Evolutionary conservation across 176 grass and related monocot genomes (phyloP).

Genomic region (Canna indica): DNA sequence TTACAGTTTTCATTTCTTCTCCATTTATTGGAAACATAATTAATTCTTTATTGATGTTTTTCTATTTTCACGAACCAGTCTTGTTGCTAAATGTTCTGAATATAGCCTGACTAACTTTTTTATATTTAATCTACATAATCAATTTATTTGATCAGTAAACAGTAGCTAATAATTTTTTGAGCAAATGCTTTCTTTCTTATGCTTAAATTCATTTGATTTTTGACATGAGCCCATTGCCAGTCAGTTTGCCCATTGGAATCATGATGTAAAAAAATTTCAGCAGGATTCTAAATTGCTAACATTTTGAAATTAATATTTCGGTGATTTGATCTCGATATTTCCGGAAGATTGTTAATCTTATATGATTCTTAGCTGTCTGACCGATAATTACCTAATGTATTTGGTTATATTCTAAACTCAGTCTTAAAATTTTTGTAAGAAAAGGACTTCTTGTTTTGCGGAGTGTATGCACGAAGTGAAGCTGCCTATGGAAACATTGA

Average conservation of each 20-base stretch:
- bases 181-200: neutral
- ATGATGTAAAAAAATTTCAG: too few species aligned
- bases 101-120: neutral
- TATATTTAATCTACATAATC: neutral
- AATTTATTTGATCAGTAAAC: neutral
- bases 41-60: neutral
- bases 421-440: slow-evolving; percentile 5
- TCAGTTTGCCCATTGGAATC: too few species aligned
- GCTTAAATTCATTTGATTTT: neutral
- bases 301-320: too few species aligned
- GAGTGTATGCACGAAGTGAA: slow-evolving; percentile 80
- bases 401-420: neutral
- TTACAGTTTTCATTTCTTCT: neutral
- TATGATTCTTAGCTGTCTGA: neutral
- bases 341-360: neutral
- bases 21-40: neutral
- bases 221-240: too few species aligned
- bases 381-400: neutral
- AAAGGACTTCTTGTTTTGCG: slow-evolving; percentile 86
- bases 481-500: slow-evolving; percentile 70
- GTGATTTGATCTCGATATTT: too few species aligned
- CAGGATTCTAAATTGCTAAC: too few species aligned
- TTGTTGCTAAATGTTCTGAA: neutral
- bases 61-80: neutral
- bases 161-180: neutral